Evolutionary conservation across 306 rosid genomes (phyloP), one percentile per base, ranked within the genome.

Genomic region (Astragalus glycyphyllos): DNA sequence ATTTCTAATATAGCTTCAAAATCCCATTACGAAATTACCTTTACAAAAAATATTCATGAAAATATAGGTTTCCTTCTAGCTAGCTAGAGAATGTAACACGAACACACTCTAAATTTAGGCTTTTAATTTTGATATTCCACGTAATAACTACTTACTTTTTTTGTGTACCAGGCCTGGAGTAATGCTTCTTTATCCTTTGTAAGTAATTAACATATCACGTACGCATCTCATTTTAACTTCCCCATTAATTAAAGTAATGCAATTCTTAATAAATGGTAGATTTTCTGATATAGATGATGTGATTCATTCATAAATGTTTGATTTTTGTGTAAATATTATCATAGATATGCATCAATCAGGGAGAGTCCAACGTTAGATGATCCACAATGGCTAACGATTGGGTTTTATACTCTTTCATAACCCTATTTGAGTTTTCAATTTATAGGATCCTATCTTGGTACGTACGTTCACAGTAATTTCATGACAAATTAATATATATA

Each of bases 301-400:
- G 31, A 26, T 26, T 26, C 31, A 26, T 26, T 26, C n/a, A n/a
- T n/a, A 42, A 61, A 34, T n/a, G 65, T 45, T 77, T 71, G 57
- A 13, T n/a, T 59, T 68, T 0, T 29, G 59, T 77, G 44, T 35
- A 26, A 26, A 50, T 50, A 45, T 20, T 1, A 20, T 78, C 37
- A 41, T 83, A 92, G 96, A 68, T 95, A 89, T 13, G 89, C 97
- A 79, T 87, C 97, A 35, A 76, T 86, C 78, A 77, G 96, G 67
- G 99, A 95, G 78, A 95, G 89, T 67, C 92, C 97, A 59, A 79
- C 93, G 5, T 81, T 91, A 32, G 97, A 95, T 57, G 97, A 91
- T 66, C 99, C 87, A 58, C 99, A 95, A 37, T 91, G 96, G 99
- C 89, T 95, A 60, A 91, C 97, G 1, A 91, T 72, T 95, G 99